Percentiles rank a stretch among this genome's conserved stretches.
phyloP scores from a whole-genome alignment of 805 yeast genomes.

The Pichia exigua region DNA sequence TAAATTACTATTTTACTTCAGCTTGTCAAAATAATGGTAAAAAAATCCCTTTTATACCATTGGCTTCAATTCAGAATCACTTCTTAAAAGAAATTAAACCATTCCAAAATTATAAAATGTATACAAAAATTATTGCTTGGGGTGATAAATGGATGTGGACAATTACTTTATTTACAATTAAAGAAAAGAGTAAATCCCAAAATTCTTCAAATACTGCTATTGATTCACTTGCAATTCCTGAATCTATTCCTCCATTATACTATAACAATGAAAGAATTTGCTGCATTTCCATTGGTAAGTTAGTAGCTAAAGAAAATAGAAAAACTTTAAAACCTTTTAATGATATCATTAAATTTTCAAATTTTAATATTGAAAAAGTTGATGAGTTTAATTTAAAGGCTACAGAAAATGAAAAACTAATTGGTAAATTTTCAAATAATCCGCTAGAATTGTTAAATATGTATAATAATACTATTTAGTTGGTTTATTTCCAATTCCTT shows the following conservation, averaged over 20 bases:
- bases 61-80: conserved; percentile 60
- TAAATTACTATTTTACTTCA: conserved; percentile 30
- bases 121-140: conserved; percentile 67
- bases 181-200: conserved; percentile 4
- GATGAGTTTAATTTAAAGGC: neutral
- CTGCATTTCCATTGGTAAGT: conserved; percentile 63
- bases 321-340: conserved; percentile 57
- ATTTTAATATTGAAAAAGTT: neutral
- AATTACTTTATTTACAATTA: conserved; percentile 49
- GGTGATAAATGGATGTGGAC: conserved; percentile 81
- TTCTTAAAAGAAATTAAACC: conserved; percentile 71
- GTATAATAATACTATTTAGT: neutral
- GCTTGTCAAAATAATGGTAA: conserved; percentile 11
- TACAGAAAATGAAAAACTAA: neutral
- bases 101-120: conserved; percentile 48
- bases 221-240: neutral
- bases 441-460: neutral
- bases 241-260: conserved; percentile 1
- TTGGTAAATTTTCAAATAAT: neutral
- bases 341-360: neutral
- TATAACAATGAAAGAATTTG: conserved; percentile 19
- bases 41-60: conserved; percentile 60
- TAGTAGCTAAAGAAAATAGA: conserved; percentile 74
- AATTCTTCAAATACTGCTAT: neutral
- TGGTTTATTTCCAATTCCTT: neutral